Conservation (phyloP, 345 rosid species). For the Linum usitatissimum region DNA sequence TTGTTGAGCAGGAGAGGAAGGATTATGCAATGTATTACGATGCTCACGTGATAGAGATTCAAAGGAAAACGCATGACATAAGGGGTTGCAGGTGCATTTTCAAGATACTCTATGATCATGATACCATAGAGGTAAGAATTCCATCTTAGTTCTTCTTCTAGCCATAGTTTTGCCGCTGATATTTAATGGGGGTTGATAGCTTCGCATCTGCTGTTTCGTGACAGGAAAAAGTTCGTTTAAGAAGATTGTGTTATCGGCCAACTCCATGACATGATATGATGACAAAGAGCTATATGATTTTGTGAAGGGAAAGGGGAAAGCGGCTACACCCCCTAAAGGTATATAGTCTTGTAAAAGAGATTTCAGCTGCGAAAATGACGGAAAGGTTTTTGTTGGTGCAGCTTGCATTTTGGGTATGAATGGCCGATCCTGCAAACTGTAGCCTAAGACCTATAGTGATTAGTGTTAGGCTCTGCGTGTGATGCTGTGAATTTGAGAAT, state of each 20-base stretch:
- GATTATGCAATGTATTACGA: slow-evolving; percentile 55
- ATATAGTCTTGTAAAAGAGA: no score
- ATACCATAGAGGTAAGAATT: slow-evolving; percentile 36
- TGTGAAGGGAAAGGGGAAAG: no score
- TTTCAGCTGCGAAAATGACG: no score
- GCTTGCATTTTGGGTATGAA: no score
- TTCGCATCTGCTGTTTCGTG: not conserved
- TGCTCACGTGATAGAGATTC: slow-evolving; percentile 40
- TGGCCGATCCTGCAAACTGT: no score
- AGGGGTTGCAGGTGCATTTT: slow-evolving; percentile 70
- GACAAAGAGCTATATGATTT: no score
- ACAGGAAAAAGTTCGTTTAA: slow-evolving; percentile 49
- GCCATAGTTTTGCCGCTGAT: not conserved
- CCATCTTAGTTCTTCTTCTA: not conserved
- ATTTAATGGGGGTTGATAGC: not conserved
- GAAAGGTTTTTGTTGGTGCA: no score
- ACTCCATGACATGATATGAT: not conserved
- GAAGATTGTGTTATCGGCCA: slow-evolving; percentile 47
- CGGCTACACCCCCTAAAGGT: no score
- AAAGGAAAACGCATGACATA: slow-evolving; percentile 49
- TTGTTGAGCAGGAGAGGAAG: slow-evolving; percentile 36
- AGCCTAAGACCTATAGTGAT: no score
- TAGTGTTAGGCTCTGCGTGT: no score
- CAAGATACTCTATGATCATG: slow-evolving; percentile 41
- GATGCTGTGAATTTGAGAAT: no score